These are phyloP conservation scores for Alternaria brassicae DNA, from an alignment of 2,329 filamentous ascomycete genomes.

Conservation along the genomic window DNA sequence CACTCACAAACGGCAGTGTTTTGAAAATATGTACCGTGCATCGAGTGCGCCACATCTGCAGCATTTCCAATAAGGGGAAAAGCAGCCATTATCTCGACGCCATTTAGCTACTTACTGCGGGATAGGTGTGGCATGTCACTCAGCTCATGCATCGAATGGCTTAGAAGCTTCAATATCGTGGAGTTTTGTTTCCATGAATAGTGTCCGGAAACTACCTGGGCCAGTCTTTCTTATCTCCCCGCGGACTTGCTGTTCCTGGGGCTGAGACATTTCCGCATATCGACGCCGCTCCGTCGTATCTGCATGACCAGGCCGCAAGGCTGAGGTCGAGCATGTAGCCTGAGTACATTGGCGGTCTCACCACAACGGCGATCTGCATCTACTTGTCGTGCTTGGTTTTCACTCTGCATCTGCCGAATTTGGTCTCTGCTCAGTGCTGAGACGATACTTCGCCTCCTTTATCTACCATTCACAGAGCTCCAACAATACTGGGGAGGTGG, in stretches of 20 bases:
- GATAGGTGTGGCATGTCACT: neutral
- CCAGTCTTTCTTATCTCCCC: neutral
- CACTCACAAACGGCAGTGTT: constrained; percentile 2
- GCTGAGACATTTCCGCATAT: constrained; percentile 2
- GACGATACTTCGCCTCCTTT: neutral
- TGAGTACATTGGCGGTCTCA: neutral
- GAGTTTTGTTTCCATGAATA: neutral
- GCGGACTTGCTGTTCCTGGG: neutral
- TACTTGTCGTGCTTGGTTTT: neutral
- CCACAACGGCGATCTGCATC: neutral
- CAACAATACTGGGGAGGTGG: neutral
- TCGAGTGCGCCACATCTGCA: constrained; percentile 1
- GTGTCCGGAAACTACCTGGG: neutral
- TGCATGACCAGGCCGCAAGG: neutral
- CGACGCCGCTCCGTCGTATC: neutral
- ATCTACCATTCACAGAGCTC: neutral
- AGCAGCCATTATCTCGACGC: neutral
- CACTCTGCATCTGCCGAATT: neutral
- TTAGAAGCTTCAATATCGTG: neutral
- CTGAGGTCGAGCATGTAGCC: neutral
- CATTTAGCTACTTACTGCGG: neutral
- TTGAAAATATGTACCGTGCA: neutral
- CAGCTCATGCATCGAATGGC: neutral
- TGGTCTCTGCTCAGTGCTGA: neutral
- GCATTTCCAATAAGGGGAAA: neutral